These are phyloP conservation scores for Planoprotostelium fungivorum DNA, from an alignment of 78 protist genomes.

Conservation along the genomic window DNA sequence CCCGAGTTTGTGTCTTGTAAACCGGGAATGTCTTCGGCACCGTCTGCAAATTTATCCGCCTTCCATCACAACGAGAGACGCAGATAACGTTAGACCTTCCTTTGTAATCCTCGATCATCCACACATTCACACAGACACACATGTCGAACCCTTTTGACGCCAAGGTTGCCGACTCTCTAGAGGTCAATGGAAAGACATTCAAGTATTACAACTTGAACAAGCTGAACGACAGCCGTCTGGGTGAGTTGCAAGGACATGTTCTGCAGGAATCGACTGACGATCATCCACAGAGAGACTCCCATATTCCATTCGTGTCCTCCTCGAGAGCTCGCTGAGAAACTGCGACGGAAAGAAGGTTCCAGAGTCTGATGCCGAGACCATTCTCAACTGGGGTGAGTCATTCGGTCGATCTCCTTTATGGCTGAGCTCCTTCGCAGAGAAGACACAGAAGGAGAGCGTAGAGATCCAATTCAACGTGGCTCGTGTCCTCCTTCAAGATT, in stretches of 20 bases:
- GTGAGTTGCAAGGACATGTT: not conserved
- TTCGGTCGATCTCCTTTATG: not conserved
- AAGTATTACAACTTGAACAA: not conserved
- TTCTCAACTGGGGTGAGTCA: conserved; percentile 70
- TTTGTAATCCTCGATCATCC: too few relatives aligned
- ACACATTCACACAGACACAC: too few relatives aligned
- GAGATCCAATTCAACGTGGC: conserved; percentile 80
- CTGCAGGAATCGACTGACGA: not conserved
- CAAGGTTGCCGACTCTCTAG: not conserved
- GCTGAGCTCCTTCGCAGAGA: not conserved
- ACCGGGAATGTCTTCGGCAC: too few relatives aligned
- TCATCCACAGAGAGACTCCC: conserved; percentile 63
- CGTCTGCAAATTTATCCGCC: too few relatives aligned
- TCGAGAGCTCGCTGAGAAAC: conserved; percentile 79
- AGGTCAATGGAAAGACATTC: not conserved
- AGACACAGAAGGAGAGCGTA: conserved; percentile 22
- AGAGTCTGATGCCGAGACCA: conserved; percentile 59
- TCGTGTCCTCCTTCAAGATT: conserved; percentile 80
- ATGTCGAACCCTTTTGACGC: not conserved
- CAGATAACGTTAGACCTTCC: too few relatives aligned
- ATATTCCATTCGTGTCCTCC: conserved; percentile 74
- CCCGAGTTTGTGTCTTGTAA: too few relatives aligned
- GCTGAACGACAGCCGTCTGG: not conserved
- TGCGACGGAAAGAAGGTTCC: conserved; percentile 74
- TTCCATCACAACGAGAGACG: too few relatives aligned